A percentile compares a stretch with the other conserved stretches of the same genome.
These are phyloP conservation scores for Karstenula rhodostoma DNA, from an alignment of 2,329 filamentous ascomycete genomes.

Conservation along the genomic window DNA sequence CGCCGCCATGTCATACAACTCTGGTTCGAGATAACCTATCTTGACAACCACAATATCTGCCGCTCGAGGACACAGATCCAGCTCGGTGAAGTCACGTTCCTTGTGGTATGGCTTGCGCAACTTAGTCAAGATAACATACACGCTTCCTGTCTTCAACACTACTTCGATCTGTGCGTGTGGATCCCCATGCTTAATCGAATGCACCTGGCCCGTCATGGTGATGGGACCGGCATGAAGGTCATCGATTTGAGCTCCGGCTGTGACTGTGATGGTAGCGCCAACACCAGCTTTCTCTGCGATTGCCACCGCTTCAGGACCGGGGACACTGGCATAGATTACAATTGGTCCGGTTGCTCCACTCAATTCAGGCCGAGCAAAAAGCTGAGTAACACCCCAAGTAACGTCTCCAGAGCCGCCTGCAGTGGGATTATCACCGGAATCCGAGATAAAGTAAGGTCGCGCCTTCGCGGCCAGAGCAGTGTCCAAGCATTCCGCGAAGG, in stretches of 20 bases:
- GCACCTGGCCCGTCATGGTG: slow-evolving; percentile 51
- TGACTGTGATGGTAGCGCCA: slow-evolving; percentile 14
- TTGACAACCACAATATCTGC: slow-evolving; percentile 8
- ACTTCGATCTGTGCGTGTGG: slow-evolving; percentile 58
- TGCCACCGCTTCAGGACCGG: background rate
- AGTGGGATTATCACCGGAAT: slow-evolving; percentile 14
- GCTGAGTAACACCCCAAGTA: slow-evolving; percentile 7
- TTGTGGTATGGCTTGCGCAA: slow-evolving; percentile 15
- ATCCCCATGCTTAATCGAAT: slow-evolving; percentile 62
- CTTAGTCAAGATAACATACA: slow-evolving; percentile 49
- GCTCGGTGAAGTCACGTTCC: slow-evolving; percentile 10
- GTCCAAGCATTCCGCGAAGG: slow-evolving; percentile 3
- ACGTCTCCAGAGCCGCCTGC: slow-evolving; percentile 17
- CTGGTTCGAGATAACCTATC: slow-evolving; percentile 9
- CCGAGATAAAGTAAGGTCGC: slow-evolving; percentile 12
- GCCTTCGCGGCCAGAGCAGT: background rate
- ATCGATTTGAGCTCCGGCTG: slow-evolving; percentile 13
- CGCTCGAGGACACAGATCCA: background rate
- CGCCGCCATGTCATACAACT: slow-evolving; percentile 11
- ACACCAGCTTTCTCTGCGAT: slow-evolving; percentile 7
- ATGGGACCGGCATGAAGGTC: slow-evolving; percentile 13
- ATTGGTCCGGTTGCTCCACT: background rate
- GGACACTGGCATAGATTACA: slow-evolving; percentile 15
- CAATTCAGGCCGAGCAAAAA: slow-evolving; percentile 12
- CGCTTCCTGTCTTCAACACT: slow-evolving; percentile 60